Conservation (phyloP, 768 basidiomycete genomes). For the Leccinum olivaceopallidum region DNA sequence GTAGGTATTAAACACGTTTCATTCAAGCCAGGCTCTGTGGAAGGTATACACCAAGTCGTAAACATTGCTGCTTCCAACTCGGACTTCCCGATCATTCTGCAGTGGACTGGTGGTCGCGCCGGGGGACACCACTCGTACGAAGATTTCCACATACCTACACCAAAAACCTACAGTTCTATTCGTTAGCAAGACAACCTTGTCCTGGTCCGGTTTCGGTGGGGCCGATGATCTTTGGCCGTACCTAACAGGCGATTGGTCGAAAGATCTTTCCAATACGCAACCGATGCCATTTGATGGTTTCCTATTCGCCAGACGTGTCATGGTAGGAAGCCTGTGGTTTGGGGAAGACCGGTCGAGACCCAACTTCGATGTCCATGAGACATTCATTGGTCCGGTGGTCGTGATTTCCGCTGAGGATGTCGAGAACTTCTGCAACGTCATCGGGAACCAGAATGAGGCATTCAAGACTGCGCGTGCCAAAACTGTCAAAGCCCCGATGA, state of each 20-base stretch:
- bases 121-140: constrained; percentile 99
- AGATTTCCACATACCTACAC: constrained; percentile 96
- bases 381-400: constrained; percentile 86
- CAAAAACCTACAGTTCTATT: constrained; percentile 87
- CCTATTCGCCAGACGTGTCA: constrained; percentile 93
- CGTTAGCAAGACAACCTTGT: constrained; percentile 87
- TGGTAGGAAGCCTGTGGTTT: constrained; percentile 99
- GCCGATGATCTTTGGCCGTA: constrained; percentile 97
- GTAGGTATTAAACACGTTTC: constrained; percentile 95
- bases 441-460: constrained; percentile 89
- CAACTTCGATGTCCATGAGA: constrained; percentile 75
- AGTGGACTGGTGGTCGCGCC: constrained; percentile 99
- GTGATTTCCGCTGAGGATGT: constrained; percentile 74
- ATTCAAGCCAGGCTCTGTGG: constrained; percentile 98
- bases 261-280: constrained; percentile 75
- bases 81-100: constrained; percentile 95
- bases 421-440: constrained; percentile 88
- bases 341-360: constrained; percentile 82
- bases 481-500: constrained; percentile 88
- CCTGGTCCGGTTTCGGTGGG: constrained; percentile 94
- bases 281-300: constrained; percentile 99
- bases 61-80: constrained; percentile 94
- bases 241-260: constrained; percentile 94
- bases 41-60: constrained; percentile 96
- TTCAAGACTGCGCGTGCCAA: constrained; percentile 79